Base-by-base conservation (phyloP, 257 asterid genomes). In the Jaltomata sinuosa region DNA sequence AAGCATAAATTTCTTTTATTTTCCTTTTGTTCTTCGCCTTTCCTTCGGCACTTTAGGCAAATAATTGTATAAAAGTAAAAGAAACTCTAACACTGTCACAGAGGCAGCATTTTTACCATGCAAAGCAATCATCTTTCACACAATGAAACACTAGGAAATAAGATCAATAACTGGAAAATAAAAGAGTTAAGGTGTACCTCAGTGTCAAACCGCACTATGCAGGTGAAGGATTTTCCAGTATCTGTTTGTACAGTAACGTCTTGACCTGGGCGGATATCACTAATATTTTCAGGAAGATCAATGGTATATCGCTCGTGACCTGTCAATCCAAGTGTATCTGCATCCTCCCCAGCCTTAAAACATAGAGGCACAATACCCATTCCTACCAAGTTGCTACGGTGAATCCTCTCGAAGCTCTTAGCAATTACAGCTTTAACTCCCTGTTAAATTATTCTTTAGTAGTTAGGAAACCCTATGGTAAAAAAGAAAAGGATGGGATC, bases 381-480 rank as follows among this genome's bases (percentile, higher is more conserved):
- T 32, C 99, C 99, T 2, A 96, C 99, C 86, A 96, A 93, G 84
- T 96, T 96, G 81, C 99, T 96, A 32, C 99, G 95, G 62, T 96
- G 99, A 89, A 96, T 96, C 86, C 99, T 93, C 86, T 96, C 99
- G 74, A 96, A 96, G 91, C 94, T 91, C 84, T 94, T 96, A 14
- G 99, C 97, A 79, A 96, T 96, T 88, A 96, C 99, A 52, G 99
- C 98, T 88, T 96, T 96, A 38, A 96, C 98, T 71, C 99, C 99
- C 99, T 94, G 89, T 87, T 11, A 47, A 42, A 80, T 32, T 82
- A 21, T 71, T 72, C 72, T 4, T 64, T 53, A 36, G 19, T 49
- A 21, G 19, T 71, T 15, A 18, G 36, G 72, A 31, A 31, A 80
- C 82, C 7, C 12, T 40, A 42, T 38, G 85, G 49, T 57, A 68